A percentile compares a stretch with the other conserved stretches of the same genome.
These are phyloP conservation scores for Cnidoscolus chayamansa DNA, from an alignment of 441 rosid genomes.

Conservation along the genomic window DNA sequence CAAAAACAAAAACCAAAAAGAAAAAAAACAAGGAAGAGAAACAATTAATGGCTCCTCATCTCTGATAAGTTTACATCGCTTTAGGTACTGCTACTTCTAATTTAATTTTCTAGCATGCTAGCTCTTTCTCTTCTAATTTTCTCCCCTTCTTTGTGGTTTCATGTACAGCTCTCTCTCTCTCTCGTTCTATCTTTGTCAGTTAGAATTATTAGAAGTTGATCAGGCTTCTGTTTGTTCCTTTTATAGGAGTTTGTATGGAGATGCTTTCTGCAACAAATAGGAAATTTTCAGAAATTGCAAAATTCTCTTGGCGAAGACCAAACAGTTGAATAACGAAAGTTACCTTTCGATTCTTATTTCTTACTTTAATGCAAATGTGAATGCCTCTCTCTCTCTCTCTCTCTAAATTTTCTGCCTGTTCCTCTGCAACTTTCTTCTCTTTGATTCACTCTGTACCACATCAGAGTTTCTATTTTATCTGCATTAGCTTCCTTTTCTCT, in stretches of 20 bases:
- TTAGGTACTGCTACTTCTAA: slow-evolving; percentile 3
- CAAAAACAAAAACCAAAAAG: background rate
- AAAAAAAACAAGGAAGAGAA: no score
- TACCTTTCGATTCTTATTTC: background rate
- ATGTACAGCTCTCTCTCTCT: slow-evolving; percentile 30
- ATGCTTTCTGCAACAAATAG: slow-evolving; percentile 9
- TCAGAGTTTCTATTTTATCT: slow-evolving; percentile 19
- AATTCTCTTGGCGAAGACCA: slow-evolving; percentile 7
- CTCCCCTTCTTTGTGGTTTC: background rate
- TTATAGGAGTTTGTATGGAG: background rate
- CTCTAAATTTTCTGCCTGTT: slow-evolving; percentile 25
- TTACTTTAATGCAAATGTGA: background rate
- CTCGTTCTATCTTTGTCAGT: background rate
- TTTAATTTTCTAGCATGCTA: background rate
- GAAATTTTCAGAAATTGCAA: background rate
- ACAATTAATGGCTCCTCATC: background rate
- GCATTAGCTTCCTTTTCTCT: slow-evolving; percentile 9
- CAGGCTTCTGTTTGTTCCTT: slow-evolving; percentile 1
- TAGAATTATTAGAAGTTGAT: slow-evolving; percentile 13
- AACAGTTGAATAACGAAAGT: slow-evolving; percentile 18
- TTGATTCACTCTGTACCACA: background rate
- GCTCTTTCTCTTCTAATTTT: background rate
- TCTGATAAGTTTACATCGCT: background rate
- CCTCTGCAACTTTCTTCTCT: slow-evolving; percentile 19
- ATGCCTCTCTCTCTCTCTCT: no score